A percentile compares a stretch with the other conserved stretches of the same genome.
Evolutionary conservation across 2,329 filamentous ascomycete genomes (phyloP).

Genomic region (Sarocladium oryzae): DNA sequence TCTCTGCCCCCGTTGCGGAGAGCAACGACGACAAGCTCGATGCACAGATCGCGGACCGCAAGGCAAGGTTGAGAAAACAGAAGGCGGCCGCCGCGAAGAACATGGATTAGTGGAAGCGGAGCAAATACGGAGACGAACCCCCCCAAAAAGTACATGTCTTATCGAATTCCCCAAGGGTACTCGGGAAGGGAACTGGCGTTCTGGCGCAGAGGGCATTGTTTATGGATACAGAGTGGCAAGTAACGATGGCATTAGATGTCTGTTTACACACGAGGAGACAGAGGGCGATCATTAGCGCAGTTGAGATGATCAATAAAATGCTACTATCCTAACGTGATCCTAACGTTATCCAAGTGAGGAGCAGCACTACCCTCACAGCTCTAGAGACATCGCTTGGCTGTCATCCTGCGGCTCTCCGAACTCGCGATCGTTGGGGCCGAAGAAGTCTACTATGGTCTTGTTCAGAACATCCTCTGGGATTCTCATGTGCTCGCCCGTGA

Average conservation of each 20-base stretch:
- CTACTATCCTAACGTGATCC: neutral
- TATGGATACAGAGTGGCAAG: neutral
- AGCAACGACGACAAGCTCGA: slow-evolving; percentile 47
- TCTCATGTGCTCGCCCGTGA: slow-evolving; percentile 78
- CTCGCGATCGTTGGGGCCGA: slow-evolving; percentile 44
- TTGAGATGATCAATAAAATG: neutral
- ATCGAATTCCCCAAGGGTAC: neutral
- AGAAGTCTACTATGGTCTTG: slow-evolving; percentile 60
- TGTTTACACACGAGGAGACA: neutral
- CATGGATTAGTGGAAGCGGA: neutral
- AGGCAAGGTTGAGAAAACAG: slow-evolving; percentile 51
- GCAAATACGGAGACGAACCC: no score
- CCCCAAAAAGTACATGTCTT: neutral
- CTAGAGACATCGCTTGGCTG: neutral
- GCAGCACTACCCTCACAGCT: no score
- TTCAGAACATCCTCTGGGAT: slow-evolving; percentile 60
- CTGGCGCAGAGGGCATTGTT: slow-evolving; percentile 3
- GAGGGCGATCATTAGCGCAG: no score
- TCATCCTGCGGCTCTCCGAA: slow-evolving; percentile 19
- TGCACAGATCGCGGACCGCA: slow-evolving; percentile 53
- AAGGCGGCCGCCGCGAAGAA: slow-evolving; percentile 51
- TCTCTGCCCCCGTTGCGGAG: slow-evolving; percentile 28
- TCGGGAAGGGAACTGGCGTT: neutral
- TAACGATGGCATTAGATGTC: neutral
- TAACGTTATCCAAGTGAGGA: no score